phyloP scores from a whole-genome alignment of 805 yeast species.

The Teunomyces atbi region DNA sequence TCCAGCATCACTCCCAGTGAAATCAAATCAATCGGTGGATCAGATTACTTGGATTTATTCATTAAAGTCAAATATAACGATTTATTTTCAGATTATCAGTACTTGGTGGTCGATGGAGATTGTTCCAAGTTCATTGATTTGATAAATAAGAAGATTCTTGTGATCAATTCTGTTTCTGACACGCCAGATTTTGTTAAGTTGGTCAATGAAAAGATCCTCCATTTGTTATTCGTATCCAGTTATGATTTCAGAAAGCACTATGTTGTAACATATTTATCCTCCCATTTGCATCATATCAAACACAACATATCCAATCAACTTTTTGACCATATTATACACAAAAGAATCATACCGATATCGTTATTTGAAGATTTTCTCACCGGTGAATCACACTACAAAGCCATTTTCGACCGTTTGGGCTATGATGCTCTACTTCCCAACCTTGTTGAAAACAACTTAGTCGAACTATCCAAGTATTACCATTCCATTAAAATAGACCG shows the following conservation, averaged over 20 bases:
- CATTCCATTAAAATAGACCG: conserved; percentile 20
- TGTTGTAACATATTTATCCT: conserved; percentile 18
- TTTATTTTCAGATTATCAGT: conserved; percentile 31
- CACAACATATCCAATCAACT: neutral
- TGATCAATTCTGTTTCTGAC: conserved; percentile 14
- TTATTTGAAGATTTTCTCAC: conserved; percentile 12
- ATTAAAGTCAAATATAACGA: conserved; percentile 31
- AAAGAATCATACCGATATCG: conserved; percentile 15
- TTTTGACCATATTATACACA: conserved; percentile 9
- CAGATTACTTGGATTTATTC: conserved; percentile 5
- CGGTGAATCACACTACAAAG: neutral
- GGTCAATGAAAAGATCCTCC: conserved; percentile 28
- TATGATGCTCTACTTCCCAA: conserved; percentile 11
- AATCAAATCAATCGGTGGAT: neutral
- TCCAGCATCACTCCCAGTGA: neutral
- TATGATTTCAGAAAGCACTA: conserved; percentile 33
- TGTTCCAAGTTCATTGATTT: conserved; percentile 20
- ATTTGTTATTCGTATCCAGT: conserved; percentile 29
- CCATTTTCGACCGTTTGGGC: neutral
- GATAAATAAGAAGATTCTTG: conserved; percentile 28
- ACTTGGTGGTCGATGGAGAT: conserved; percentile 15
- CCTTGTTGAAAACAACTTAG: conserved; percentile 32
- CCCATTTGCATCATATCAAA: neutral
- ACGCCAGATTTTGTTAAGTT: conserved; percentile 7
- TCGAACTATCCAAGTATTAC: conserved; percentile 29